These are phyloP conservation scores for Gossypium anomalum DNA, from an alignment of 345 rosid genomes.

Conservation along the genomic window DNA sequence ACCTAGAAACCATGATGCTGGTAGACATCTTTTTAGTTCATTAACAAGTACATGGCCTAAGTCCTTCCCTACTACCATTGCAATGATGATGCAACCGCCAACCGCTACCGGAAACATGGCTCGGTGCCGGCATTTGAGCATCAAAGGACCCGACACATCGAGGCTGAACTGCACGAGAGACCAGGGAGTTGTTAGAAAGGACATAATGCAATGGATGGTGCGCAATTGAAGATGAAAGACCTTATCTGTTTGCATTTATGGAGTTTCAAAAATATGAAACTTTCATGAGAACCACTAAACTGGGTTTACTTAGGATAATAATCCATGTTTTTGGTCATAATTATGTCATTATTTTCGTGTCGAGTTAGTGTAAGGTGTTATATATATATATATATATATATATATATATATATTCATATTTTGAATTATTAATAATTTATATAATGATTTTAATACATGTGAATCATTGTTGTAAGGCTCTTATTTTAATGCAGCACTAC, in stretches of 20 bases:
- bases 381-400: too few species aligned
- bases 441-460: too few species aligned
- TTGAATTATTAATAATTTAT: too few species aligned
- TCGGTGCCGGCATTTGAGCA: constrained; percentile 53
- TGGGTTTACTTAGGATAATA: too few species aligned
- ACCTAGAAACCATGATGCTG: constrained; percentile 43
- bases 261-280: not conserved
- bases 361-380: too few species aligned
- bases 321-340: too few species aligned
- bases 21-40: constrained; percentile 52
- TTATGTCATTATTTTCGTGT: too few species aligned
- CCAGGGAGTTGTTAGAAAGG: constrained; percentile 54
- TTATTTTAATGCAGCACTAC: too few species aligned
- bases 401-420: too few species aligned
- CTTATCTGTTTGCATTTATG: not conserved
- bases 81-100: constrained; percentile 58
- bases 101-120: constrained; percentile 45
- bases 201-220: constrained; percentile 68
- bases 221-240: constrained; percentile 21
- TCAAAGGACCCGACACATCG: constrained; percentile 18
- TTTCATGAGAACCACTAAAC: not conserved
- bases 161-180: constrained; percentile 28
- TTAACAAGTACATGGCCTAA: constrained; percentile 40
- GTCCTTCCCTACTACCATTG: constrained; percentile 46
- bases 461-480: too few species aligned